Evolutionary conservation across 768 basidiomycete genomes (phyloP).

Genomic region (Bullera alba): DNA sequence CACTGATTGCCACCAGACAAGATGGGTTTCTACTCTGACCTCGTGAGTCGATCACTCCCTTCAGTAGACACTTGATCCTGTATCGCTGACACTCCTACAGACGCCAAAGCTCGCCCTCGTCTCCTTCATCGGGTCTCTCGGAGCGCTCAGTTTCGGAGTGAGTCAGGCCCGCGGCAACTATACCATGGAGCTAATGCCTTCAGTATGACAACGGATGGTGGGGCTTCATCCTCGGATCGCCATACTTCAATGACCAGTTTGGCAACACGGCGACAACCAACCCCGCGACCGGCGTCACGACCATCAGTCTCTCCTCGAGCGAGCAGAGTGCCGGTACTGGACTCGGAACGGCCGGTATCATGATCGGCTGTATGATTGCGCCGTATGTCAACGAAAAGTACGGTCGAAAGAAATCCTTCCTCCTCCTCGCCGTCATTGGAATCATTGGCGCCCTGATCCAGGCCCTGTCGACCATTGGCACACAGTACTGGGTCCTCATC

Average conservation of each 20-base stretch:
- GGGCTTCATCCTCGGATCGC: slow-evolving; percentile 19
- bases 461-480: slow-evolving; percentile 4
- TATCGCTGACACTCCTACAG: too few relatives aligned
- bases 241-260: slow-evolving; percentile 14
- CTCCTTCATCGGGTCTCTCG: too few relatives aligned
- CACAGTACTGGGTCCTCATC: slow-evolving; percentile 10
- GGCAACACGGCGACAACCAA: slow-evolving; percentile 5
- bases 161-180: too few relatives aligned
- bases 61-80: too few relatives aligned
- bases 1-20: too few relatives aligned
- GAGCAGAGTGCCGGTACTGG: slow-evolving; percentile 11
- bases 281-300: slow-evolving; percentile 12
- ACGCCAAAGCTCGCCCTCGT: too few relatives aligned
- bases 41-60: too few relatives aligned
- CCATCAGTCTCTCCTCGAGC: slow-evolving; percentile 13
- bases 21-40: too few relatives aligned
- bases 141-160: too few relatives aligned
- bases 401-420: slow-evolving; percentile 9
- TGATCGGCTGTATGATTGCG: slow-evolving; percentile 9
- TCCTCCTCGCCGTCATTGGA: slow-evolving; percentile 7
- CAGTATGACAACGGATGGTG: slow-evolving; percentile 36
- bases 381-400: slow-evolving; percentile 7
- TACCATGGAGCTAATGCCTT: too few relatives aligned
- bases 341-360: slow-evolving; percentile 8
- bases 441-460: slow-evolving; percentile 12